phyloP scores from a whole-genome alignment of 2,329 filamentous ascomycete genomes.

The Beauveria sp. region DNA sequence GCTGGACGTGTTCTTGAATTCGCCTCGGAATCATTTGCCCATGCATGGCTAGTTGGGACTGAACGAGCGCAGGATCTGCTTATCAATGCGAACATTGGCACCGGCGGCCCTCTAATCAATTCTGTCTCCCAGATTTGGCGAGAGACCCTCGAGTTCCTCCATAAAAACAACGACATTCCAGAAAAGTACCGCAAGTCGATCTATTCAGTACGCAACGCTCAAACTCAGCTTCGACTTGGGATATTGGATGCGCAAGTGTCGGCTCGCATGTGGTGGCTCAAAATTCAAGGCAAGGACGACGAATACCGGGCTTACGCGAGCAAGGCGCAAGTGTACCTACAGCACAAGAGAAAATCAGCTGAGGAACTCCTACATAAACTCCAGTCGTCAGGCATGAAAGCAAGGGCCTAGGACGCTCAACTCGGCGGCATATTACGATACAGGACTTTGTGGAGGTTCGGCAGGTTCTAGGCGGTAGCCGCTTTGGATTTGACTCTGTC shows the following conservation, averaged over 20 bases:
- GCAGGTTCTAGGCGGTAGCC: background rate
- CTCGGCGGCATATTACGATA: background rate
- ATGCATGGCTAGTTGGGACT: background rate
- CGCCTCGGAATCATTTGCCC: constrained; percentile 22
- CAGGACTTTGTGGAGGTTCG: constrained; percentile 1
- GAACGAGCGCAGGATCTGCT: background rate
- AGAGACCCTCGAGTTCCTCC: background rate
- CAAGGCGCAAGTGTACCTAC: constrained; percentile 38
- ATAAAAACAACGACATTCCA: background rate
- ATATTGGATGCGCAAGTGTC: constrained; percentile 47
- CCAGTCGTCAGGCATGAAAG: background rate
- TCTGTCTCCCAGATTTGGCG: background rate
- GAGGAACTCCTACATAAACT: constrained; percentile 20
- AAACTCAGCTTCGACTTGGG: constrained; percentile 35
- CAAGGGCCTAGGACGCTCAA: background rate
- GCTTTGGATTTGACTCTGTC: constrained; percentile 1
- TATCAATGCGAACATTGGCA: background rate
- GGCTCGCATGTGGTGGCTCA: constrained; percentile 51
- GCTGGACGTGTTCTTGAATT: constrained; percentile 25
- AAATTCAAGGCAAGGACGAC: constrained; percentile 39
- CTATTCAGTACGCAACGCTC: constrained; percentile 4
- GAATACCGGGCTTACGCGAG: constrained; percentile 39
- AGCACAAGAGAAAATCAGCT: constrained; percentile 27
- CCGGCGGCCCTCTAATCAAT: background rate
- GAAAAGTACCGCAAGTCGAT: constrained; percentile 16